These are phyloP conservation scores for Ampelomyces quisqualis DNA, from an alignment of 2,329 filamentous ascomycete species.

Conservation along the genomic window DNA sequence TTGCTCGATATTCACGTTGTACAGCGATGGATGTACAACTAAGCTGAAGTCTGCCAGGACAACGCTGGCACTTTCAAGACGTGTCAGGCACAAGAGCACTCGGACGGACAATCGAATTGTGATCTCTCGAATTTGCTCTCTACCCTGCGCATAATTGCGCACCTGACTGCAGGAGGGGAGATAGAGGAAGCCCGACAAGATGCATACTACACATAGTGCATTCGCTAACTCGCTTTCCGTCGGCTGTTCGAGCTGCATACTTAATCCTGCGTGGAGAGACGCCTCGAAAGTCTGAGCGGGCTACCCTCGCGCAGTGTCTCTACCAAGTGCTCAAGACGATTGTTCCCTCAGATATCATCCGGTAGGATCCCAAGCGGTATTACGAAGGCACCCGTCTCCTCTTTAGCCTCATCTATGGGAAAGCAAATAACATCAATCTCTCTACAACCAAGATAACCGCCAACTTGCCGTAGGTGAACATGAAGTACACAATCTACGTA, in stretches of 20 bases:
- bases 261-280: conserved; percentile 39
- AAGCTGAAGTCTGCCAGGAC: conserved; percentile 8
- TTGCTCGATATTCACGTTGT: conserved; percentile 32
- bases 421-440: conserved; percentile 27
- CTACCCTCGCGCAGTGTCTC: conserved; percentile 35
- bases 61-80: conserved; percentile 28
- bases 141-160: conserved; percentile 35
- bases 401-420: conserved; percentile 42
- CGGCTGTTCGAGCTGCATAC: conserved; percentile 37
- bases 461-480: conserved; percentile 20
- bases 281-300: conserved; percentile 27
- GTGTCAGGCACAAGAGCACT: conserved; percentile 29
- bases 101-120: conserved; percentile 31
- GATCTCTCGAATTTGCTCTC: conserved; percentile 42
- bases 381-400: conserved; percentile 41
- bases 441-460: conserved; percentile 5
- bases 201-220: conserved; percentile 35
- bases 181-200: conserved; percentile 28
- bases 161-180: conserved; percentile 4
- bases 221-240: conserved; percentile 35
- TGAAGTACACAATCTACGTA: conserved; percentile 32
- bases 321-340: conserved; percentile 31
- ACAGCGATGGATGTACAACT: conserved; percentile 10
- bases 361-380: conserved; percentile 23
- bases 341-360: conserved; percentile 32